These are phyloP conservation scores for Pythium rishiriense DNA, from an alignment of 352 stramenopile species.

Conservation along the genomic window DNA sequence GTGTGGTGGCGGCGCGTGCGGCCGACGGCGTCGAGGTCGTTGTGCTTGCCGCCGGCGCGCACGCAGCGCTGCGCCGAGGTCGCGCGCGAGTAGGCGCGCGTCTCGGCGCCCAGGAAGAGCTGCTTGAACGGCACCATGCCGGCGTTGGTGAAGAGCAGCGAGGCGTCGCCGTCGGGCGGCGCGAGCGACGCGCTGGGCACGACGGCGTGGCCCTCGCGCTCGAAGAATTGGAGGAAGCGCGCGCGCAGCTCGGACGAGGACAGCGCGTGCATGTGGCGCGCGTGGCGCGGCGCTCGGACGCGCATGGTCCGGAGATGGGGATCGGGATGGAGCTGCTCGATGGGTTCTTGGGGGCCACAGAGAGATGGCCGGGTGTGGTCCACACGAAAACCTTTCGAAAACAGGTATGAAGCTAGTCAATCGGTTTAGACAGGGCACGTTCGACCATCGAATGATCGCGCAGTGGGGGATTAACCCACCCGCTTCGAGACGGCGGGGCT, in stretches of 20 bases:
- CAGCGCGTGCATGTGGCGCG: conserved; percentile 42
- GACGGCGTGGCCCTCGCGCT: conserved; percentile 75
- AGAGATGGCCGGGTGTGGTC: conserved; percentile 7
- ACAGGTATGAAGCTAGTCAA: neutral
- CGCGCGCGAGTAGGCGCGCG: conserved; percentile 90
- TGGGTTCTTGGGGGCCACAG: neutral
- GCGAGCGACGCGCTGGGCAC: conserved; percentile 90
- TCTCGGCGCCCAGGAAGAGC: conserved; percentile 98
- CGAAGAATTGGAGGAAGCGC: conserved; percentile 73
- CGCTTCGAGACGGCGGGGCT: neutral
- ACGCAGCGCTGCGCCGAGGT: conserved; percentile 99
- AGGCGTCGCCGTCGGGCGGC: conserved; percentile 95
- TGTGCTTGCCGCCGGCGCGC: conserved; percentile 98
- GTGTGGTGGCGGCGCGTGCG: conserved; percentile 99
- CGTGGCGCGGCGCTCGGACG: neutral
- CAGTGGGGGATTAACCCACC: neutral
- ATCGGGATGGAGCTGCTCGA: neutral
- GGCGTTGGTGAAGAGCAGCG: conserved; percentile 98
- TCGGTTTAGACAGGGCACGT: neutral
- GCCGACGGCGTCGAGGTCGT: conserved; percentile 99
- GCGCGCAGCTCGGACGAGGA: conserved; percentile 45
- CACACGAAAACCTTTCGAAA: conserved; percentile 9
- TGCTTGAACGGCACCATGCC: conserved; percentile 99
- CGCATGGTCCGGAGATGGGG: conserved; percentile 1
- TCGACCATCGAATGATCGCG: conserved; percentile 3